Conservation (phyloP, 352 stramenopile species). For the Phytopythium delawarense region DNA sequence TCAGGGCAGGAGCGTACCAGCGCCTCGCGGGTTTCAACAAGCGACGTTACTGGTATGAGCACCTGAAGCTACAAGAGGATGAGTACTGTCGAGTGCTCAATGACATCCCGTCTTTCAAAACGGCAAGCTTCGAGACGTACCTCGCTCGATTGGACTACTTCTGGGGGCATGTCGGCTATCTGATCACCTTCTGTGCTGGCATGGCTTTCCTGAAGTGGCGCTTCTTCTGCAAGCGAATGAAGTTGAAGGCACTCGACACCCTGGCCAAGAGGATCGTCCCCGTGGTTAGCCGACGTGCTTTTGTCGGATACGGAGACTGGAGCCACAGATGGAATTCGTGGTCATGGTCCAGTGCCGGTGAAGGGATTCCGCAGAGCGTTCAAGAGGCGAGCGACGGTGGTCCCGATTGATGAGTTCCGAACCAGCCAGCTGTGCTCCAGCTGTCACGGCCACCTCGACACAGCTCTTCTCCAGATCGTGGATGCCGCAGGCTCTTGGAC, state of each 20-base stretch:
- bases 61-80: no score
- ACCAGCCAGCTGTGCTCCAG: constrained; percentile 8
- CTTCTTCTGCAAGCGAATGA: not conserved
- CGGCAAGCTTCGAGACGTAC: constrained; percentile 4
- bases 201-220: constrained; percentile 2
- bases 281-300: not conserved
- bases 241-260: not conserved
- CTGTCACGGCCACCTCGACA: not conserved
- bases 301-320: constrained; percentile 5
- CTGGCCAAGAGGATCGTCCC: constrained; percentile 3
- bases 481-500: not conserved
- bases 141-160: constrained; percentile 4
- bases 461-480: not conserved
- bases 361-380: constrained; percentile 7
- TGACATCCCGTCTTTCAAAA: constrained; percentile 7
- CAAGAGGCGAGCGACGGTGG: constrained; percentile 8
- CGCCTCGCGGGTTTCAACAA: no score
- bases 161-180: constrained; percentile 3
- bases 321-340: constrained; percentile 5
- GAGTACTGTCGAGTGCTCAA: no score
- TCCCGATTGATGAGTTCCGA: constrained; percentile 9
- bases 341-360: constrained; percentile 5
- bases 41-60: no score
- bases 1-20: no score
- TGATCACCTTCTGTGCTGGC: not conserved